phyloP scores from a whole-genome alignment of 2,329 filamentous ascomycete genomes.

The Grosmannia serpens region DNA sequence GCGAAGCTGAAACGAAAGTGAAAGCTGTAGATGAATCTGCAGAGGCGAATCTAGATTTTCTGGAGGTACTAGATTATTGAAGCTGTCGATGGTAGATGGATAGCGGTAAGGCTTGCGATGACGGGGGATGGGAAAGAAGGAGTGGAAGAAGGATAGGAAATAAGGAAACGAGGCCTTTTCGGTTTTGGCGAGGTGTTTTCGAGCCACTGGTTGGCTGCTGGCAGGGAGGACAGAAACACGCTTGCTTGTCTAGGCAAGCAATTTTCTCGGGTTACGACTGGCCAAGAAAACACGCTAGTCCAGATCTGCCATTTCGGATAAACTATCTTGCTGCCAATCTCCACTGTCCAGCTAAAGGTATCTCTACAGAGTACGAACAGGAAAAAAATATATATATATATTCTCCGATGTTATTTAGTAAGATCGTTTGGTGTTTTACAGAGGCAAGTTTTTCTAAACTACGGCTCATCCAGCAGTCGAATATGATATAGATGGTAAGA shows the following conservation, averaged over 20 bases:
- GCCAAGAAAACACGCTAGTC: neutral
- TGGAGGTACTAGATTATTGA: neutral
- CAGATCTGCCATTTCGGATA: neutral
- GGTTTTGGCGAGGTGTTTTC: constrained; percentile 21
- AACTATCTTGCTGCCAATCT: neutral
- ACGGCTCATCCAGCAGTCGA: no score
- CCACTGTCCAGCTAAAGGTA: neutral
- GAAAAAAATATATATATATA: no score
- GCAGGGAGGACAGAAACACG: constrained; percentile 3
- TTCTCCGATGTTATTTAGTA: no score
- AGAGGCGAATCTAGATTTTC: neutral
- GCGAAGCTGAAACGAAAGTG: neutral
- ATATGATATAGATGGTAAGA: no score
- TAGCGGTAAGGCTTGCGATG: neutral
- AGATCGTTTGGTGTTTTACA: no score
- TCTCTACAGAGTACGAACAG: no score
- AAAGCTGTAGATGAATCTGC: neutral
- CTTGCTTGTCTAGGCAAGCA: constrained; percentile 1
- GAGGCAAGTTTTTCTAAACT: no score
- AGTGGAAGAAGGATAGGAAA: constrained; percentile 3
- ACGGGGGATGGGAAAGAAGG: constrained; percentile 6
- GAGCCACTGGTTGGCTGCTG: constrained; percentile 16
- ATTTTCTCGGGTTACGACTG: constrained; percentile 1
- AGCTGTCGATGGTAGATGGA: constrained; percentile 8
- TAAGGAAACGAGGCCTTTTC: constrained; percentile 13